Evolutionary conservation across 2,329 filamentous ascomycete species (phyloP).

Genomic region (Verticillium zaregamsianum): DNA sequence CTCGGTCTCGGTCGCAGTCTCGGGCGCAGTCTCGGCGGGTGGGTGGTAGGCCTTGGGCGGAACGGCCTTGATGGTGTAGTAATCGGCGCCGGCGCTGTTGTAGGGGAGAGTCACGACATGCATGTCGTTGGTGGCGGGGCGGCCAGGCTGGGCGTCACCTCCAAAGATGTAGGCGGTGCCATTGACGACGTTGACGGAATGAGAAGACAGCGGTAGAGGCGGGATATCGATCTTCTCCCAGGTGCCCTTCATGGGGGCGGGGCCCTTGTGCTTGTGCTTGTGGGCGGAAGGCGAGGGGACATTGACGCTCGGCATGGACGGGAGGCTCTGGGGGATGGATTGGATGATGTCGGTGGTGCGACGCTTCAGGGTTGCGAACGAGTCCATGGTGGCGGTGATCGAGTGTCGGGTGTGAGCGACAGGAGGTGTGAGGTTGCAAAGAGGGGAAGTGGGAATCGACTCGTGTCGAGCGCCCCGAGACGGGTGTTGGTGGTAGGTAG

Average conservation of each 20-base stretch:
- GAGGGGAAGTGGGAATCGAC: neutral
- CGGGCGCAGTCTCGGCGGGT: constrained; percentile 12
- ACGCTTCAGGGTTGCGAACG: constrained; percentile 48
- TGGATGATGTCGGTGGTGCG: constrained; percentile 50
- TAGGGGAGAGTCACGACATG: constrained; percentile 60
- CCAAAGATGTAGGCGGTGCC: constrained; percentile 67
- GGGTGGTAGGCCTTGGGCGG: constrained; percentile 22
- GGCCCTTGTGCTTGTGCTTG: constrained; percentile 7
- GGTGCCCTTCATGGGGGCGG: constrained; percentile 45
- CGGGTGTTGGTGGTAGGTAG: neutral
- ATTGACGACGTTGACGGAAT: constrained; percentile 59
- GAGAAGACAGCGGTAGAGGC: constrained; percentile 66
- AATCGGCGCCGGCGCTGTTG: constrained; percentile 54
- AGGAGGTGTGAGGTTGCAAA: neutral
- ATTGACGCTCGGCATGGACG: constrained; percentile 12
- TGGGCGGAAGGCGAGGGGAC: constrained; percentile 13
- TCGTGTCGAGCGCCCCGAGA: neutral
- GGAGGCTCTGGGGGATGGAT: constrained; percentile 43
- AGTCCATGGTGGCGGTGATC: constrained; percentile 37
- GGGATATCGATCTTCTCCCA: constrained; percentile 56
- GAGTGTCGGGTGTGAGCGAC: neutral
- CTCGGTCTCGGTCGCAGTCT: constrained; percentile 6
- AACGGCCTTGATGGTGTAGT: constrained; percentile 50
- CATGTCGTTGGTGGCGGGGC: constrained; percentile 70
- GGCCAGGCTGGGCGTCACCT: constrained; percentile 62